A percentile compares a stretch with the other conserved stretches of the same genome.
Conservation (phyloP, 345 rosid species). For the Hevea brasiliensis region DNA sequence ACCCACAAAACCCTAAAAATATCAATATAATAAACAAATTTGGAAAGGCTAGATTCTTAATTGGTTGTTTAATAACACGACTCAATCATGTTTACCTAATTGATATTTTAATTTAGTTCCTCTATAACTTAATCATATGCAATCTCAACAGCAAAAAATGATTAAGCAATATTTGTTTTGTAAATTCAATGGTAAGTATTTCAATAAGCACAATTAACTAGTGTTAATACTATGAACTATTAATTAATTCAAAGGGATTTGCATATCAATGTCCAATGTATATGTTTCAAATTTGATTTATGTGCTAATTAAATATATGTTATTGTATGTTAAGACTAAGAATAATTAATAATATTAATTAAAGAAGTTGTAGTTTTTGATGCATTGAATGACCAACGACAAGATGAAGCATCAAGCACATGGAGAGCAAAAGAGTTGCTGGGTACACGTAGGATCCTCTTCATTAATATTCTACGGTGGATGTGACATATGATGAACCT, state of each 20-base stretch:
- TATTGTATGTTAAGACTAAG: not conserved
- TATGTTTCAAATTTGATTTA: constrained; percentile 19
- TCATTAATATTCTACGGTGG: not conserved
- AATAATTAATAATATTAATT: too few relatives aligned
- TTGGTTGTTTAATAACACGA: constrained; percentile 27
- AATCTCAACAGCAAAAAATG: constrained; percentile 16
- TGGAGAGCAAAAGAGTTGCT: constrained; percentile 6
- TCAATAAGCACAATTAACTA: too few relatives aligned
- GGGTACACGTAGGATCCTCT: not conserved
- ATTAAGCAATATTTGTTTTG: not conserved
- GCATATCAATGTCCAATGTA: constrained; percentile 39
- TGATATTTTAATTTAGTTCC: too few relatives aligned
- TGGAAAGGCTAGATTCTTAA: constrained; percentile 31
- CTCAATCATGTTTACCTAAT: not conserved
- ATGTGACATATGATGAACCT: too few relatives aligned
- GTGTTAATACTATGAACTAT: too few relatives aligned
- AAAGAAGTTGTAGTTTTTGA: constrained; percentile 16
- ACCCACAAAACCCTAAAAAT: constrained; percentile 24
- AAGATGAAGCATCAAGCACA: constrained; percentile 25
- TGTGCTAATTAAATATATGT: not conserved
- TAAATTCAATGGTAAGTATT: constrained; percentile 8
- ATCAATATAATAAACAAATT: constrained; percentile 28
- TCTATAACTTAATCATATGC: too few relatives aligned
- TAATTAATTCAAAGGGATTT: too few relatives aligned
- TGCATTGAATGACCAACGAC: constrained; percentile 36